Conservation (phyloP, 2,329 filamentous ascomycete genomes). For the Colletotrichum sp. region DNA sequence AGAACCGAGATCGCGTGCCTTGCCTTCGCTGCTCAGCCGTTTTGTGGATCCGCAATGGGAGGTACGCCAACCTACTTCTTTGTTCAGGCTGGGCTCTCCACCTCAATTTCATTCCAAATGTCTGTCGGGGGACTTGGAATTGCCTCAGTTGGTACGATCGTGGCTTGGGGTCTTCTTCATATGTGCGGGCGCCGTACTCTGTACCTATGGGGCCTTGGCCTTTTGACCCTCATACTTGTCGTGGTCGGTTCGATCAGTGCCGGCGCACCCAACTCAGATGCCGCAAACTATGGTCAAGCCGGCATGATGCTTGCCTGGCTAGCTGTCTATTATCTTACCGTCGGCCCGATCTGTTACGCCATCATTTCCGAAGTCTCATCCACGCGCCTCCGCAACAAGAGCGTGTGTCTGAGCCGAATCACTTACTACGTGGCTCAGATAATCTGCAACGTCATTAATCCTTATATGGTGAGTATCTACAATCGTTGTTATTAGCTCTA, state of each 20-base stretch:
- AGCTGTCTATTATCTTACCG: constrained; percentile 43
- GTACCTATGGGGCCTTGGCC: constrained; percentile 42
- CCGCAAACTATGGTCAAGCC: constrained; percentile 42
- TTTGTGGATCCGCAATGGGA: constrained; percentile 33
- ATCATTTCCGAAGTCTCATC: constrained; percentile 26
- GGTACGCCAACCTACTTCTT: constrained; percentile 37
- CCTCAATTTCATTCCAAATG: constrained; percentile 29
- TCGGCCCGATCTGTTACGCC: constrained; percentile 48
- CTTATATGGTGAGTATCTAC: constrained; percentile 18
- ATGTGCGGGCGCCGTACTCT: constrained; percentile 46
- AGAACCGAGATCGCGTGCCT: constrained; percentile 41
- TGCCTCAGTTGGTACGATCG: constrained; percentile 40
- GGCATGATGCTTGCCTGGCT: constrained; percentile 48
- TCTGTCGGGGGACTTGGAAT: constrained; percentile 33
- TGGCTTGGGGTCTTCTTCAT: constrained; percentile 48
- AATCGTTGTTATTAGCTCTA: background rate
- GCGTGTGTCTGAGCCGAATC: background rate
- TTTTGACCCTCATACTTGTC: constrained; percentile 41
- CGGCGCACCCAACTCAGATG: constrained; percentile 35
- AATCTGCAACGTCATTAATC: background rate
- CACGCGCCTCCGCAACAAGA: background rate
- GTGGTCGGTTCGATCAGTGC: constrained; percentile 48
- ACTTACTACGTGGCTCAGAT: background rate
- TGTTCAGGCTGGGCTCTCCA: constrained; percentile 33
- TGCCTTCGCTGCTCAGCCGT: constrained; percentile 35